Base-by-base conservation (phyloP, 257 asterid genomes). In the Solanum bulbocastanum region DNA sequence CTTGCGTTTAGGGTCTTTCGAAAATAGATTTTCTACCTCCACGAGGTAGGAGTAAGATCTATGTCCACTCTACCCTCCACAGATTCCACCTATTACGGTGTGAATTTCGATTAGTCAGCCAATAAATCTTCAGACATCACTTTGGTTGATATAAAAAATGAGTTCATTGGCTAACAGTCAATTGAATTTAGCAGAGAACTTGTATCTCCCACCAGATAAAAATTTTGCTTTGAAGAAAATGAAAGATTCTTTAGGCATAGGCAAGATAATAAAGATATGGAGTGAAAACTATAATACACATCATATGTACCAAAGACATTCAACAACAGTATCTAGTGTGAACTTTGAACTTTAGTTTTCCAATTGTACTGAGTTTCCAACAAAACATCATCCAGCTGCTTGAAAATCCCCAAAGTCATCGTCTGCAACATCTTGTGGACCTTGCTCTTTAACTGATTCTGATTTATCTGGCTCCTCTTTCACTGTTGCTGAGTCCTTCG, bases 381-480 rank as follows among this genome's bases (percentile, higher is more conserved):
- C 60, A 87, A 65, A 58, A 88, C 49, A 79, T 86, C 88, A 95
- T 25, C 94, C 94, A 83, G 99, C 99, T 83, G 96, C 97, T 93
- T 97, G 99, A 92, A 97, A 97, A 92, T 97, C 99, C 35, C 99
- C 98, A 85, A 97, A 97, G 89, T 96, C 99, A 78, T 97, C 99
- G 18, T 97, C 99, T 30, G 90, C 94, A 18, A 72, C 78, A 73
- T 91, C 95, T 39, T 88, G 93, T 25, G 90, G 62, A 72, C 60
- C 93, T 91, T 90, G 89, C 33, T 83, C 88, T 87, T 75, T 90
- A 36, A 72, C 39, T 14, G 91, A 32, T 49, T 90, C 89, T 32
- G 92, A 75, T 89, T 89, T 94, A 81, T 90, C 40, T 6, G 91
- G 23, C 74, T 73, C 90, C 68, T 78, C 87, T 68, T 90, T 90